Conservation (phyloP, 176 grass and related monocot genomes). For the Oryza glumipatula region DNA sequence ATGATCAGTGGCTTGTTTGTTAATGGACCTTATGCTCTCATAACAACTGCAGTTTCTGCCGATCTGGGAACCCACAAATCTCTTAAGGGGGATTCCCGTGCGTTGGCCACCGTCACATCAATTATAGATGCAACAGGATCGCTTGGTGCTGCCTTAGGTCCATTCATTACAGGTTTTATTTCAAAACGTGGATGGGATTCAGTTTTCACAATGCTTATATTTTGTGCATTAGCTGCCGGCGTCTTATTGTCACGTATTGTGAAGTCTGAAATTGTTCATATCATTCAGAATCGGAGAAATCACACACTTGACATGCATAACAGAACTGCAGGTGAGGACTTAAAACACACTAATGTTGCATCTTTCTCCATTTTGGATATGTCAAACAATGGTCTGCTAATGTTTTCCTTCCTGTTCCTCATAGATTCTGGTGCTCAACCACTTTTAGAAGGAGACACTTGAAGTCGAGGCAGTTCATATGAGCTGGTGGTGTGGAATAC, state of each 20-base stretch:
- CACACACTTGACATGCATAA: conserved; percentile 16
- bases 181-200: conserved; percentile 56
- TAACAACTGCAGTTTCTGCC: conserved; percentile 74
- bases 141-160: conserved; percentile 66
- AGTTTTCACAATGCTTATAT: conserved; percentile 66
- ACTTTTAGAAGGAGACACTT: conserved; percentile 52
- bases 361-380: neutral
- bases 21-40: conserved; percentile 76
- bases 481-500: too few relatives aligned
- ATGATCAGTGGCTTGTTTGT: conserved; percentile 75
- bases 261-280: conserved; percentile 55
- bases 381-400: conserved; percentile 1
- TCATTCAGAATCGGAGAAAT: conserved; percentile 43
- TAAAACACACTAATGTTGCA: neutral
- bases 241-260: conserved; percentile 49
- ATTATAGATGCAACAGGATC: conserved; percentile 83
- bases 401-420: neutral
- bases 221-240: conserved; percentile 52
- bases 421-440: conserved; percentile 48
- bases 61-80: conserved; percentile 77
- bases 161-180: conserved; percentile 68
- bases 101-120: conserved; percentile 63
- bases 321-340: conserved; percentile 50
- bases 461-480: neutral
- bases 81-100: conserved; percentile 67